Conservation (phyloP, 148 eudicot genomes). For the Camellia sinensis region DNA sequence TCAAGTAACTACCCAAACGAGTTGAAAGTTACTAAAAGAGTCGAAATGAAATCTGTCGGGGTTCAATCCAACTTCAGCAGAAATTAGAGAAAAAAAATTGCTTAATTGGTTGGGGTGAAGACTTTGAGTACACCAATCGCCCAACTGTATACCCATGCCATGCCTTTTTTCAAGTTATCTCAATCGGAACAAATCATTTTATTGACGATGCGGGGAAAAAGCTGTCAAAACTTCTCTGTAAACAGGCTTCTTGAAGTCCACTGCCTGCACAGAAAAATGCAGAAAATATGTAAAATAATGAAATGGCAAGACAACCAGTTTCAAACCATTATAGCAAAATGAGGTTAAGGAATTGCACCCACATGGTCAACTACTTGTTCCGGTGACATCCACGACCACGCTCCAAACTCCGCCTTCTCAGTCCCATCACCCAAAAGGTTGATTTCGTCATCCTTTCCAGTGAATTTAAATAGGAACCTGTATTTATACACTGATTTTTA, state of each 20-base stretch:
- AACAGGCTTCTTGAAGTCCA: slow-evolving; percentile 84
- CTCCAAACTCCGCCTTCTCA: slow-evolving; percentile 90
- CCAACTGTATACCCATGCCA: too few species aligned
- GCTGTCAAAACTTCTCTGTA: slow-evolving; percentile 70
- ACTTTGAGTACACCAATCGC: too few species aligned
- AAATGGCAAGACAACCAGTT: background rate
- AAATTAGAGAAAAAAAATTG: background rate
- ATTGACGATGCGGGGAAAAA: slow-evolving; percentile 68
- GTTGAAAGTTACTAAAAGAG: background rate
- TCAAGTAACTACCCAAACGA: background rate
- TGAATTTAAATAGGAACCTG: slow-evolving; percentile 85
- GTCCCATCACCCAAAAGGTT: slow-evolving; percentile 88
- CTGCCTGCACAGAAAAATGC: slow-evolving; percentile 59
- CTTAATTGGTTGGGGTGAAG: too few species aligned
- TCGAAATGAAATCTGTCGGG: background rate
- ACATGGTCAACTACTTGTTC: slow-evolving; percentile 72
- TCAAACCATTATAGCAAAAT: too few species aligned
- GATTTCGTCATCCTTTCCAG: slow-evolving; percentile 76
- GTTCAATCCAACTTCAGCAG: background rate
- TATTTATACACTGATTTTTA: background rate
- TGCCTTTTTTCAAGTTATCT: too few species aligned
- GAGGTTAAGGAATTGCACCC: slow-evolving; percentile 19
- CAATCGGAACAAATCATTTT: background rate
- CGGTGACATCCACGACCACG: slow-evolving; percentile 91
- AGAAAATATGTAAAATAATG: background rate